Evolutionary conservation across 139 green algal genomes (phyloP), one percentile per base, ranked within the genome.

Genomic region (Micractinium conductrix): DNA sequence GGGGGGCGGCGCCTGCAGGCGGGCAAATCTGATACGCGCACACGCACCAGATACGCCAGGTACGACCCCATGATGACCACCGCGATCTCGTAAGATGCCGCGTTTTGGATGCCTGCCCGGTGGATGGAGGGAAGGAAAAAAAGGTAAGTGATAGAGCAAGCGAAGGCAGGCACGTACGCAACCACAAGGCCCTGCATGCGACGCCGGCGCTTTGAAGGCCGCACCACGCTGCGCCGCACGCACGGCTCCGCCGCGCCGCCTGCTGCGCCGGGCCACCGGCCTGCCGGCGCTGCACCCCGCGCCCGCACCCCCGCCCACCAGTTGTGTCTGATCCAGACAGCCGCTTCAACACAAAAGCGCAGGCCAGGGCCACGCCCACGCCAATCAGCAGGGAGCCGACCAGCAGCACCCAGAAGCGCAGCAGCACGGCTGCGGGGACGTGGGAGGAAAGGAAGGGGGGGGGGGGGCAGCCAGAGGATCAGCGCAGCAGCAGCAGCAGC

Each of bases 61-160:
- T 98, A 98, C 9, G 81, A 85, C 22, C 87, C 80, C 87, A 91
- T 90, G 22, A 90, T 81, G 22, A 93, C 72, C 48, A 93, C 80
- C 1, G 80, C 78, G 14, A 93, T 88, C 65, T 91, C 87, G 43
- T 91, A 91, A 8, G 87, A 71, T 0, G 82, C 80, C 14, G 69
- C 33, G 62, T 88, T 81, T 16, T 58, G 28, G 19, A 60, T 40
- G 38, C 30, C 60, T 35, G 35, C 37, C 8, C n/a, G n/a, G n/a
- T n/a, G n/a, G n/a, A n/a, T n/a, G n/a, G n/a, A n/a, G n/a, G n/a
- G n/a, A n/a, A n/a, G n/a, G n/a, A n/a, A n/a, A n/a, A n/a, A n/a
- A n/a, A n/a, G n/a, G n/a, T n/a, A n/a, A n/a, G n/a, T n/a, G n/a
- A n/a, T n/a, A n/a, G n/a, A n/a, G n/a, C n/a, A 2, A 68, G 26